These are phyloP conservation scores for Paspalum vaginatum DNA, from an alignment of 176 grass and related monocot species.

Conservation along the genomic window DNA sequence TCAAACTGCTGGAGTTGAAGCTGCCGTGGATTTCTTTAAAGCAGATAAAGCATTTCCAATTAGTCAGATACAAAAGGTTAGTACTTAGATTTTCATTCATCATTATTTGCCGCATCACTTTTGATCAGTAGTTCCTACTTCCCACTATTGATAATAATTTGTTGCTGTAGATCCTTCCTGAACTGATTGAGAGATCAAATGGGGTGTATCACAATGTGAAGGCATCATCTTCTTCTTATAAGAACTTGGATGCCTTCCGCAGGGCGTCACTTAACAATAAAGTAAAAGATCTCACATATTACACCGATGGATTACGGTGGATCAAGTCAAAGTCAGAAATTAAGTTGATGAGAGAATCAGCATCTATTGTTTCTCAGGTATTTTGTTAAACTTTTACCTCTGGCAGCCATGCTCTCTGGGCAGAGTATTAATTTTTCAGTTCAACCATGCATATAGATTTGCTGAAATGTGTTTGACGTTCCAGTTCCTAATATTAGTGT, in stretches of 20 bases:
- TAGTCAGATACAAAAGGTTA: constrained; percentile 73
- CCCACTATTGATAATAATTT: neutral
- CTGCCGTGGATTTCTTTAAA: constrained; percentile 86
- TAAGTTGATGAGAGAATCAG: constrained; percentile 85
- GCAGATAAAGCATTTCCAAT: constrained; percentile 83
- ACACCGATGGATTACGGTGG: constrained; percentile 87
- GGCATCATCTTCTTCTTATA: constrained; percentile 64
- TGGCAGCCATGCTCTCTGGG: neutral
- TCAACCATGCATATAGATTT: constrained; percentile 13
- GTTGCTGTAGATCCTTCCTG: constrained; percentile 55
- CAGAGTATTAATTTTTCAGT: constrained; percentile 10
- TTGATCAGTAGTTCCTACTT: constrained; percentile 7
- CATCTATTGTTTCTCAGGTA: constrained; percentile 94
- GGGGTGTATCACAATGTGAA: constrained; percentile 84
- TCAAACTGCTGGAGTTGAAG: constrained; percentile 80
- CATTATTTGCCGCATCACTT: constrained; percentile 10
- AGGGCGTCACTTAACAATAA: constrained; percentile 61
- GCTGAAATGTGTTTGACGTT: constrained; percentile 16
- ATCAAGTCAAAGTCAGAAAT: constrained; percentile 82
- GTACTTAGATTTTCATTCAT: constrained; percentile 31
- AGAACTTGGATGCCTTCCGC: constrained; percentile 68
- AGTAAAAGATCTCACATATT: constrained; percentile 72
- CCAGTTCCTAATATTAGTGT: constrained; percentile 16
- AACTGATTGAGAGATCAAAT: constrained; percentile 71
- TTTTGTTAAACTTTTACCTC: constrained; percentile 30